A percentile compares a stretch with the other conserved stretches of the same genome.
Evolutionary conservation across 129 eudicot genomes (phyloP).

Genomic region (Ambrosia artemisiifolia): DNA sequence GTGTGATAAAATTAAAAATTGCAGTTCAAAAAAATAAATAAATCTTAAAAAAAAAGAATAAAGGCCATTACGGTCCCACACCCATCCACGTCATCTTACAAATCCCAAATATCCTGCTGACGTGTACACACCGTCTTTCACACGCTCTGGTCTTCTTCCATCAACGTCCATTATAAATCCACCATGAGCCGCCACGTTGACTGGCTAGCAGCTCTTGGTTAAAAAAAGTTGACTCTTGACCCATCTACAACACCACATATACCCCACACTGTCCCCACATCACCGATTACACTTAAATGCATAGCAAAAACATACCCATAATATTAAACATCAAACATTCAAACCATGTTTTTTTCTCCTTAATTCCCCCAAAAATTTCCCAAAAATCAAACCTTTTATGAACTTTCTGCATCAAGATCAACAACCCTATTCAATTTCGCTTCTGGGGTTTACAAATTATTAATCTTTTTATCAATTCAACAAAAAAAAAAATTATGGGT

Average conservation of each 20-base stretch:
- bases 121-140: slow-evolving; percentile 4
- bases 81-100: slow-evolving; percentile 7
- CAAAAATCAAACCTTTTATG: slow-evolving; percentile 14
- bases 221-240: slow-evolving; percentile 26
- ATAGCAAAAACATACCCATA: background rate
- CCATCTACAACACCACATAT: background rate
- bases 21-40: too few relatives aligned
- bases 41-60: too few relatives aligned
- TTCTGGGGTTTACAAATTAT: slow-evolving; percentile 14
- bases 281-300: slow-evolving; percentile 1
- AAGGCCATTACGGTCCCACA: background rate
- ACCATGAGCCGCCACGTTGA: slow-evolving; percentile 28
- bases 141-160: slow-evolving; percentile 7
- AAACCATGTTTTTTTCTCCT: slow-evolving; percentile 7
- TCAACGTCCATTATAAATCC: background rate
- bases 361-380: slow-evolving; percentile 25
- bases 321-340: background rate
- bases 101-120: slow-evolving; percentile 17
- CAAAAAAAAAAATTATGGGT: slow-evolving; percentile 10
- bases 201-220: background rate
- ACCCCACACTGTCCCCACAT: slow-evolving; percentile 17
- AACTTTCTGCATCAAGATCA: background rate
- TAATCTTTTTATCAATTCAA: slow-evolving; percentile 4
- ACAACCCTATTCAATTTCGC: background rate
- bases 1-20: too few relatives aligned